phyloP scores from a whole-genome alignment of 768 basidiomycete species.

The Tubosaeta brunneosetosa region DNA sequence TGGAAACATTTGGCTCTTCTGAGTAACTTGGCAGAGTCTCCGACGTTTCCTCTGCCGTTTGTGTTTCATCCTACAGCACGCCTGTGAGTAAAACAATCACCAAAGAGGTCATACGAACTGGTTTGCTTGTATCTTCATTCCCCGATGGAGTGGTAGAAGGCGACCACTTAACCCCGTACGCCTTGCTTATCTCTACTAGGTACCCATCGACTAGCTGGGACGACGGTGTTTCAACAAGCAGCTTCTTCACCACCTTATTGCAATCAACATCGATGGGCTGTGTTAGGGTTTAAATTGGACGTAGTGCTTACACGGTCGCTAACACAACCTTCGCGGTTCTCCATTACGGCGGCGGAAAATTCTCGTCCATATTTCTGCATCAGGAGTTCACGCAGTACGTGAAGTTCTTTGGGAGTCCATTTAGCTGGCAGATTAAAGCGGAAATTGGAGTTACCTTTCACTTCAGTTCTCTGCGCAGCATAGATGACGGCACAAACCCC shows the following conservation, averaged over 20 bases:
- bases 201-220: slow-evolving; percentile 80
- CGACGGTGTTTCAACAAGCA: slow-evolving; percentile 65
- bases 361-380: slow-evolving; percentile 96
- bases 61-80: slow-evolving; percentile 6
- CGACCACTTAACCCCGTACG: slow-evolving; percentile 72
- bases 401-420: slow-evolving; percentile 56
- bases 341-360: slow-evolving; percentile 80
- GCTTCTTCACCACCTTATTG: slow-evolving; percentile 68
- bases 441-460: slow-evolving; percentile 57
- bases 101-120: slow-evolving; percentile 32
- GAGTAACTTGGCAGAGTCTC: slow-evolving; percentile 28
- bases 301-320: slow-evolving; percentile 64
- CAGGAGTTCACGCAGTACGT: slow-evolving; percentile 85
- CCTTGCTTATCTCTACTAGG: slow-evolving; percentile 83
- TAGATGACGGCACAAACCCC: slow-evolving; percentile 86
- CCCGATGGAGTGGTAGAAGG: slow-evolving; percentile 30
- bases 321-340: slow-evolving; percentile 78
- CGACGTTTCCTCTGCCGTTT: slow-evolving; percentile 1
- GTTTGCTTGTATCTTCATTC: slow-evolving; percentile 31
- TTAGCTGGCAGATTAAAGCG: not conserved
- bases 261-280: not conserved
- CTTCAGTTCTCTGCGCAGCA: slow-evolving; percentile 86
- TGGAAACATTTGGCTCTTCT: slow-evolving; percentile 26
- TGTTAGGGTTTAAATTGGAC: not conserved
- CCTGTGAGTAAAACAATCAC: slow-evolving; percentile 2